These are phyloP conservation scores for Galerina marginata DNA, from an alignment of 768 basidiomycete species.

Conservation along the genomic window DNA sequence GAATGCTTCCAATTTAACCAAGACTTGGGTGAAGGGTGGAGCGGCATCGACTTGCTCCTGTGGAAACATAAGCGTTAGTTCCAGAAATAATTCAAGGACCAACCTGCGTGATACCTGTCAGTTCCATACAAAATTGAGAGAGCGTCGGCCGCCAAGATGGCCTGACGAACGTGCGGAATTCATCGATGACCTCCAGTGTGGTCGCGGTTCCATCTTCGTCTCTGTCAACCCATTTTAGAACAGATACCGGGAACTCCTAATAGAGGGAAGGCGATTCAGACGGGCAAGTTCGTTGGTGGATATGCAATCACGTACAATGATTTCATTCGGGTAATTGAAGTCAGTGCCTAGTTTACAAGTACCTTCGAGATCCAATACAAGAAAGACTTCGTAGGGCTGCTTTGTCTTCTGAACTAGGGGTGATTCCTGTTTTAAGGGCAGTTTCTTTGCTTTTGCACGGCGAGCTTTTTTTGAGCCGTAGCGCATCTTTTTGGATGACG, in stretches of 20 bases:
- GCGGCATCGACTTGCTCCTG: constrained; percentile 84
- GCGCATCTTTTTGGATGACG: constrained; percentile 24
- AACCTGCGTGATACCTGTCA: constrained; percentile 95
- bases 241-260: constrained; percentile 93
- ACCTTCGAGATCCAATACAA: constrained; percentile 90
- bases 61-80: background rate
- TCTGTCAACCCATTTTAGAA: constrained; percentile 82
- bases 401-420: constrained; percentile 26
- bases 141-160: constrained; percentile 88
- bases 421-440: background rate
- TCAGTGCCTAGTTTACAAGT: constrained; percentile 73
- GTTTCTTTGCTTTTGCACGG: constrained; percentile 19
- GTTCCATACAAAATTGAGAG: constrained; percentile 79
- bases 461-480: constrained; percentile 18
- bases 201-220: constrained; percentile 54
- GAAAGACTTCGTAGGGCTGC: constrained; percentile 74
- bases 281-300: background rate
- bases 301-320: constrained; percentile 69
- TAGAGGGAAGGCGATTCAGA: constrained; percentile 8
- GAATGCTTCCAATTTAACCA: constrained; percentile 68
- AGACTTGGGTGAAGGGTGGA: constrained; percentile 74
- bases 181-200: constrained; percentile 71
- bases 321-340: constrained; percentile 92
- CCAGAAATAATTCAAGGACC: constrained; percentile 27
- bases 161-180: constrained; percentile 87